Base-by-base conservation (phyloP, 179 eudicot species). In the Spergularia azorica region DNA sequence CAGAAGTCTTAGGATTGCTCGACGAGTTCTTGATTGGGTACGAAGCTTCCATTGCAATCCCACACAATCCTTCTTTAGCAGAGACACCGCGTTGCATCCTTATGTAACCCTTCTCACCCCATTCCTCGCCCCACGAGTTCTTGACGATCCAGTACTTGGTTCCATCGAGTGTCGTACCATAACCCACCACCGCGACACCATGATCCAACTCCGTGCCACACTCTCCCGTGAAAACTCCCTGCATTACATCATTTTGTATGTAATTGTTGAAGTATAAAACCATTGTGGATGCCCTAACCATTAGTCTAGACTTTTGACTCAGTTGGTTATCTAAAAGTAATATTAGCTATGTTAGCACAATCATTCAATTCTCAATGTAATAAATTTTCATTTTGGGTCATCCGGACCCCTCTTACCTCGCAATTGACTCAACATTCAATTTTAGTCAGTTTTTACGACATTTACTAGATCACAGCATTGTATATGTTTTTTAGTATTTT, bases 41-140 rank as follows among this genome's bases (percentile, higher is more conserved):
- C 1, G 97, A 93, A 51, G 97, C 86, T 76, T 81, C 77, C 93
- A 89, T 90, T 2, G 97, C 96, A 51, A 93, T 91, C 6, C 97
- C 97, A 70, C 97, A 93, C 15, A 83, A 71, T 9, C 97, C 97
- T 57, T 84, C 84, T 77, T 81, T 84, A 14, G 80, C 85, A 0
- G 76, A 32, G 10, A 87, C 72, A 15, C 88, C 96, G 9, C 97
- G 88, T 75, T 84, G 63, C 78, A 93, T 87, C 71, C 97, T 86
- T 9, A 93, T 85, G 84, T 88, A 91, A 16, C 97, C 97, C 73
- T 89, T 86, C 80, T 93, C 97, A 51, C 97, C 97, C 97, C 97
- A 93, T 67, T 80, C 88, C 4, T 77, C 73, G 18, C 97, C 97
- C 97, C 97, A 93, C 2, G 97, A 93, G 82, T 93, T 93, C 80